Evolutionary conservation across 2,329 filamentous ascomycete species (phyloP).

Genomic region (Neocucurbitaria cava): DNA sequence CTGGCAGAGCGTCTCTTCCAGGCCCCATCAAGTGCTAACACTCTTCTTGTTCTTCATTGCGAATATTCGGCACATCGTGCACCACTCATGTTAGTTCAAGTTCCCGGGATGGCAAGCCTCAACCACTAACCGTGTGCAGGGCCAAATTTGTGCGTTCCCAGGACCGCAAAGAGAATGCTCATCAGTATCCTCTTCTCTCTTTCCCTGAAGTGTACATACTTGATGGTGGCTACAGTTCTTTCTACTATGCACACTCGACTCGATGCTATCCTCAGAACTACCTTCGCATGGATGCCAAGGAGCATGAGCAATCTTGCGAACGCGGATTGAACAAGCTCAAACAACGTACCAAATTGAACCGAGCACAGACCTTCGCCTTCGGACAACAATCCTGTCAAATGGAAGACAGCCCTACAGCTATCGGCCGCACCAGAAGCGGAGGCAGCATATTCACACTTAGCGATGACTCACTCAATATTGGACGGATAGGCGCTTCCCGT

Average conservation of each 20-base stretch:
- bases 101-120: neutral
- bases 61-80: slow-evolving; percentile 98
- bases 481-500: slow-evolving; percentile 43
- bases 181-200: slow-evolving; percentile 85
- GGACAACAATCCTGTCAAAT: slow-evolving; percentile 71
- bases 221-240: slow-evolving; percentile 93
- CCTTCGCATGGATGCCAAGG: slow-evolving; percentile 92
- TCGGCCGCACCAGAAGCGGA: slow-evolving; percentile 42
- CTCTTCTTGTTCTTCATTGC: slow-evolving; percentile 92
- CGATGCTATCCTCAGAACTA: slow-evolving; percentile 95
- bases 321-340: slow-evolving; percentile 93
- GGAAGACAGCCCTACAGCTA: slow-evolving; percentile 67
- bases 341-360: slow-evolving; percentile 81
- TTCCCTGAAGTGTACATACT: slow-evolving; percentile 98
- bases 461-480: slow-evolving; percentile 39
- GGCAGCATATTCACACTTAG: slow-evolving; percentile 39
- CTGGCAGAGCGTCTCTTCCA: slow-evolving; percentile 80
- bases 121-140: slow-evolving; percentile 46
- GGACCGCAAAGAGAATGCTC: slow-evolving; percentile 84
- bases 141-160: slow-evolving; percentile 89
- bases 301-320: slow-evolving; percentile 92
- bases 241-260: slow-evolving; percentile 78
- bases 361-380: slow-evolving; percentile 95
- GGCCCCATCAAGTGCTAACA: slow-evolving; percentile 68
- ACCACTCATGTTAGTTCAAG: slow-evolving; percentile 74